Evolutionary conservation across 192 early-diverging fungal genomes (phyloP).

Genomic region (Podila verticillata): DNA sequence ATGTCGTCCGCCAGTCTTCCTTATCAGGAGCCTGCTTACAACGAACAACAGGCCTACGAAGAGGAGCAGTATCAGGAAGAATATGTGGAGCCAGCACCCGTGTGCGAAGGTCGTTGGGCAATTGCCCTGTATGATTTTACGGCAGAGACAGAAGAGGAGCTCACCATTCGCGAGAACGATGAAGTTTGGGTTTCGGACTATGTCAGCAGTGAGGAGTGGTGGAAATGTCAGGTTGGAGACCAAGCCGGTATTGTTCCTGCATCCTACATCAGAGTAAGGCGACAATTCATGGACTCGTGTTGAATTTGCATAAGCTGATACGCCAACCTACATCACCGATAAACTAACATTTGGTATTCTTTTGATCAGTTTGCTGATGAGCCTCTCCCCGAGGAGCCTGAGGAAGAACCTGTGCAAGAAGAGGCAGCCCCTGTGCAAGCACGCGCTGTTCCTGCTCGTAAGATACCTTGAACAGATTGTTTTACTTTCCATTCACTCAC

Average conservation of each 20-base stretch:
- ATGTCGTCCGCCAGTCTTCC: slow-evolving; percentile 10
- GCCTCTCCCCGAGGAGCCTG: slow-evolving; percentile 14
- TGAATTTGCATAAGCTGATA: too few species aligned
- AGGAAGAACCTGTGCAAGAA: slow-evolving; percentile 18
- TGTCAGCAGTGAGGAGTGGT: slow-evolving; percentile 89
- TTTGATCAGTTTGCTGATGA: slow-evolving; percentile 35
- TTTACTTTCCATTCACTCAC: background rate
- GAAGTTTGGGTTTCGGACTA: slow-evolving; percentile 86
- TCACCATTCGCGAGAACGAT: slow-evolving; percentile 86
- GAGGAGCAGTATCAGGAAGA: slow-evolving; percentile 21
- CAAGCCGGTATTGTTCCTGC: slow-evolving; percentile 88
- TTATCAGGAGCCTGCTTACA: slow-evolving; percentile 32
- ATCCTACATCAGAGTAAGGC: slow-evolving; percentile 73
- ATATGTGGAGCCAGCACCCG: slow-evolving; percentile 31
- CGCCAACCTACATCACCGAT: background rate
- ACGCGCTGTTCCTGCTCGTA: slow-evolving; percentile 41
- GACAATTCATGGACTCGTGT: too few species aligned
- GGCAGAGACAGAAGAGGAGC: slow-evolving; percentile 85
- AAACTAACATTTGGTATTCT: background rate
- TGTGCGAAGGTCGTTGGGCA: slow-evolving; percentile 39
- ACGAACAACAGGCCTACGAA: slow-evolving; percentile 32
- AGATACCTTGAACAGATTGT: slow-evolving; percentile 1
- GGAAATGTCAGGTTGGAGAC: slow-evolving; percentile 74
- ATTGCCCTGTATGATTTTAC: slow-evolving; percentile 84
- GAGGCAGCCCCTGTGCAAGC: slow-evolving; percentile 17